Percentiles rank a stretch among this genome's conserved stretches.
Conservation (phyloP, 2,329 filamentous ascomycete species). For the Talaromyces verruculosus region DNA sequence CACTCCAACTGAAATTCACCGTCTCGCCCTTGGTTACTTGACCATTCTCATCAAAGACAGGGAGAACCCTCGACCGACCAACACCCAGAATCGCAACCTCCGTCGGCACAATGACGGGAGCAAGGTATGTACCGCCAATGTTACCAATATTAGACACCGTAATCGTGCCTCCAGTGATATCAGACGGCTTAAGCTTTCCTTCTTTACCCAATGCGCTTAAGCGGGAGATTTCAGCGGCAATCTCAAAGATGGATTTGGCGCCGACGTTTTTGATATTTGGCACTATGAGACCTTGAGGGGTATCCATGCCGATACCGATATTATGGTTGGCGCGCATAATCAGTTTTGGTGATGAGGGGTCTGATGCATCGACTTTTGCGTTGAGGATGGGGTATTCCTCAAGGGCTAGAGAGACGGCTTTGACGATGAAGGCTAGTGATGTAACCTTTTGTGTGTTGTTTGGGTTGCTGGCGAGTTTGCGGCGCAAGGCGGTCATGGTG, state of each 20-base stretch:
- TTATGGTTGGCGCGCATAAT: slow-evolving; percentile 84
- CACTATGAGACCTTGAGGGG: slow-evolving; percentile 80
- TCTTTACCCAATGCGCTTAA: slow-evolving; percentile 70
- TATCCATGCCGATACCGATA: slow-evolving; percentile 94
- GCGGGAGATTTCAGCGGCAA: slow-evolving; percentile 72
- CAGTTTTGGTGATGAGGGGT: slow-evolving; percentile 62
- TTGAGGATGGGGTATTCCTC: slow-evolving; percentile 84
- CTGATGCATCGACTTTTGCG: slow-evolving; percentile 69
- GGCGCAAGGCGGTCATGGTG: slow-evolving; percentile 68
- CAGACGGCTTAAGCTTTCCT: slow-evolving; percentile 72
- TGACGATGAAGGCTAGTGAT: slow-evolving; percentile 91
- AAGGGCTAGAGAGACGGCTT: slow-evolving; percentile 85
- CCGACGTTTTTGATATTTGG: slow-evolving; percentile 87
- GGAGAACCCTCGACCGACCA: slow-evolving; percentile 75
- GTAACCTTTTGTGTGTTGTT: slow-evolving; percentile 67
- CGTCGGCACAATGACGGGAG: slow-evolving; percentile 83
- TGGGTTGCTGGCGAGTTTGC: slow-evolving; percentile 66
- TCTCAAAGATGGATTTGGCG: slow-evolving; percentile 70
- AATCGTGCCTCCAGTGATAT: slow-evolving; percentile 85
- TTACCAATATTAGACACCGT: slow-evolving; percentile 96
- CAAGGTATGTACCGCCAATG: slow-evolving; percentile 88
- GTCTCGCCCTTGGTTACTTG: slow-evolving; percentile 73
- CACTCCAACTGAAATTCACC: slow-evolving; percentile 93
- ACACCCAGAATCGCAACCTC: slow-evolving; percentile 92
- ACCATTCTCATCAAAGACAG: slow-evolving; percentile 65